phyloP scores from a whole-genome alignment of 1,284 basidiomycete species.

The Trametes pubescens region DNA sequence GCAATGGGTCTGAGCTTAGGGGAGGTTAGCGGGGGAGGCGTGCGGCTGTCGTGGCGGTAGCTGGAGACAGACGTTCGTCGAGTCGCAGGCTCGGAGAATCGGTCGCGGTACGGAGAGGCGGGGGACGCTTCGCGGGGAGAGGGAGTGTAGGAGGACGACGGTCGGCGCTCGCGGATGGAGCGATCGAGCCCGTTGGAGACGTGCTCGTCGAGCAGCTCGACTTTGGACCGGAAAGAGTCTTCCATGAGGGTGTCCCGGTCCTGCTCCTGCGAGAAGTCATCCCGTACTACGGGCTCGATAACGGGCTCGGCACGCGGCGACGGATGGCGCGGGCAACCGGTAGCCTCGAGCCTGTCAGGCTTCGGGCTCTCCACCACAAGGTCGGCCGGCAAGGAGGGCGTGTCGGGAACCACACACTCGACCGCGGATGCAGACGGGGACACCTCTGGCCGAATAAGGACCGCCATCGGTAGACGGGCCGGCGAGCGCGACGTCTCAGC shows the following conservation, averaged over 20 bases:
- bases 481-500: not conserved
- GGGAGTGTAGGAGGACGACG: not conserved
- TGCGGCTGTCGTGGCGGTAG: conserved; percentile 14
- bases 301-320: not conserved
- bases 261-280: not conserved
- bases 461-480: not conserved
- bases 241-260: not conserved
- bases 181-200: conserved; percentile 22
- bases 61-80: not conserved
- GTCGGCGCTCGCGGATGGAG: not conserved
- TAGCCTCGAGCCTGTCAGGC: not conserved
- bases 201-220: conserved; percentile 39
- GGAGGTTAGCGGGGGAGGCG: conserved; percentile 22
- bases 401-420: not conserved
- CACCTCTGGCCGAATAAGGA: not conserved
- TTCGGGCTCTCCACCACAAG: not conserved
- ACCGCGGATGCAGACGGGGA: not conserved
- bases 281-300: not conserved
- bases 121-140: not conserved
- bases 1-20: conserved; percentile 8
- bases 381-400: not conserved
- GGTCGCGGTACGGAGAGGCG: conserved; percentile 28
- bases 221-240: conserved; percentile 42
- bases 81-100: not conserved
- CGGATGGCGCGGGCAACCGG: not conserved